Conservation (phyloP, 2,329 filamentous ascomycete species). For the Trichoderma sp. region DNA sequence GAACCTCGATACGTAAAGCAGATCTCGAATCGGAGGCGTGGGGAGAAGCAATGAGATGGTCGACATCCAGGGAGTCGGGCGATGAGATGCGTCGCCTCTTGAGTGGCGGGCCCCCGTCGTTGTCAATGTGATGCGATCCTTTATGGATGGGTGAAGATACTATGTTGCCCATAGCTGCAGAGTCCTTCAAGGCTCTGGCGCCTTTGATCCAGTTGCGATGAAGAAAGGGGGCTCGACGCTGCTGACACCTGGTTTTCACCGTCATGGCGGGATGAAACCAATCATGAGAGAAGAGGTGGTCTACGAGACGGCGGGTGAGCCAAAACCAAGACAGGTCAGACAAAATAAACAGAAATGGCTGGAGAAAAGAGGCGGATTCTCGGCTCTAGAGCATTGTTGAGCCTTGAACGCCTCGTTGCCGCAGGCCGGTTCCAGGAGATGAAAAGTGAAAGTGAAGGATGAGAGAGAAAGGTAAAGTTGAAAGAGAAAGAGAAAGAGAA, state of each 20-base stretch:
- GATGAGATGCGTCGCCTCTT: slow-evolving; percentile 53
- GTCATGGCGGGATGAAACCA: slow-evolving; percentile 46
- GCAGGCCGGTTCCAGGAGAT: not conserved
- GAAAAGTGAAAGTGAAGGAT: not conserved
- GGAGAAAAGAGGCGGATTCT: not conserved
- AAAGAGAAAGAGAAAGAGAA: not conserved
- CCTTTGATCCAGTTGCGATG: slow-evolving; percentile 54
- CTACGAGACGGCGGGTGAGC: slow-evolving; percentile 23
- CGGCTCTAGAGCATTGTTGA: slow-evolving; percentile 8
- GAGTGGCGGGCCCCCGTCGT: slow-evolving; percentile 39
- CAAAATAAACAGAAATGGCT: not conserved
- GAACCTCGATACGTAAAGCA: slow-evolving; percentile 51
- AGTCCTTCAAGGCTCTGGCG: slow-evolving; percentile 43
- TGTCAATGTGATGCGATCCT: slow-evolving; percentile 34
- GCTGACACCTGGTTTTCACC: slow-evolving; percentile 43
- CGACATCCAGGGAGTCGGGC: slow-evolving; percentile 34
- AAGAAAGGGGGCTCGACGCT: slow-evolving; percentile 51
- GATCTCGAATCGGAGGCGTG: slow-evolving; percentile 36
- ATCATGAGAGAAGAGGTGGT: slow-evolving; percentile 19
- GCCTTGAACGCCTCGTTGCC: slow-evolving; percentile 7
- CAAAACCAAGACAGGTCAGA: not conserved
- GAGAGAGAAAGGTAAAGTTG: not conserved
- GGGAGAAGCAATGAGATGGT: slow-evolving; percentile 35
- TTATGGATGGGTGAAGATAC: slow-evolving; percentile 39
- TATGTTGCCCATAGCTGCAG: slow-evolving; percentile 45